Base-by-base conservation (phyloP, 345 rosid genomes). In the Salix exigua region DNA sequence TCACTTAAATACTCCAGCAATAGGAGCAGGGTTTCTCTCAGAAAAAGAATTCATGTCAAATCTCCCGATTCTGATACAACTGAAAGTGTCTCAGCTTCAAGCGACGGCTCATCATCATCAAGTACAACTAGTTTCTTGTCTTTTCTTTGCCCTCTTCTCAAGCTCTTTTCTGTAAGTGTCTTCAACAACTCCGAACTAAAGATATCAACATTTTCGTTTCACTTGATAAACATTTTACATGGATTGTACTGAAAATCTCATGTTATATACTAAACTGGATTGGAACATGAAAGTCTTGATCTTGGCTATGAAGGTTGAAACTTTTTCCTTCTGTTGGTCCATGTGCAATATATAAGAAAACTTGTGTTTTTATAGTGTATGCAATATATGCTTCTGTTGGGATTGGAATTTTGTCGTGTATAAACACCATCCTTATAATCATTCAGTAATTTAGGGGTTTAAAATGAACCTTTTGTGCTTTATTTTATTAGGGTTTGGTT, bases 121-220 rank as follows among this genome's bases (percentile, higher is more conserved):
- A 33, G 35, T 64, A 67, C 88, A 21, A 70, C 90, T 31, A 88
- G 86, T 82, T 88, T 93, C 89, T 85, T 93, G 83, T 91, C 97
- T 51, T 28, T 93, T 68, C 92, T 93, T 23, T 91, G 96, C 53
- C 96, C 97, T 21, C 80, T 93, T 79, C 97, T 90, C 78, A 90
- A 83, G 85, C 83, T 93, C 67, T 91, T 91, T 83, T 89, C 94
- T 68, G 96, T 91, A 73, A 79, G 90, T 63, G 26, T 55, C 28
- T 11, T 17, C 6, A 17, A 18, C 48, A 10, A 18, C 58, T 31
- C 31, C 14, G 6, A 11, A 7, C 33, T 60, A 50, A 18, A 7
- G 16, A 33, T 58, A 44, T 14, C 14, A 4, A 2, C 6, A 9
- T 67, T 38, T 19, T 4, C 25, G 26, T n/a, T n/a, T 67, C 16